Conservation (phyloP, 2,329 filamentous ascomycete species). For the Colletotrichum liaoningense region DNA sequence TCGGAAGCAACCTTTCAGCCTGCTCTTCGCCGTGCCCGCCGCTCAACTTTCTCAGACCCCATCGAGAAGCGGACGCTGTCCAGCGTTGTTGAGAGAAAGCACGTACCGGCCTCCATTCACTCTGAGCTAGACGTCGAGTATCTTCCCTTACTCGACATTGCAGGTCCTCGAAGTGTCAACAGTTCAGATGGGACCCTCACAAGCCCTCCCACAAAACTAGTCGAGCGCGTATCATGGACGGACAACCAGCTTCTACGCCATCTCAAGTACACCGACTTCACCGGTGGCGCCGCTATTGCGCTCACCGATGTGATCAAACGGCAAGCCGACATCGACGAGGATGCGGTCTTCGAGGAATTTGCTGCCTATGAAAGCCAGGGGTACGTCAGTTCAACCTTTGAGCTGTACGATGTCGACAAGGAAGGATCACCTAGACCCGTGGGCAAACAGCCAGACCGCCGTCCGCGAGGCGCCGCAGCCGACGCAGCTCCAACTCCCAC, state of each 20-base stretch:
- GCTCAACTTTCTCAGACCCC: constrained; percentile 42
- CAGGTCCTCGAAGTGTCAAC: neutral
- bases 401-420: constrained; percentile 66
- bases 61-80: constrained; percentile 31
- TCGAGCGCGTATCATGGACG: constrained; percentile 38
- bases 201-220: constrained; percentile 5
- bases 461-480: neutral
- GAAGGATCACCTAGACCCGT: constrained; percentile 52
- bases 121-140: constrained; percentile 37
- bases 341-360: constrained; percentile 46
- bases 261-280: constrained; percentile 54
- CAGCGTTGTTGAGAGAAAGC: constrained; percentile 34
- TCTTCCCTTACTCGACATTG: constrained; percentile 31
- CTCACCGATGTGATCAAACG: constrained; percentile 49
- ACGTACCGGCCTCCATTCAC: constrained; percentile 35
- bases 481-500: constrained; percentile 49
- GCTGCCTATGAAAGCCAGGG: constrained; percentile 50
- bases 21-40: constrained; percentile 39
- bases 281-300: constrained; percentile 49
- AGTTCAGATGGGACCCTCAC: constrained; percentile 9
- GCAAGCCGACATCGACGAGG: constrained; percentile 47
- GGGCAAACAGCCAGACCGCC: constrained; percentile 24
- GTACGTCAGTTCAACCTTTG: constrained; percentile 63
- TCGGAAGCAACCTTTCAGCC: constrained; percentile 24
- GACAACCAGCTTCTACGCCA: constrained; percentile 56